Conservation (phyloP, 2,329 filamentous ascomycete genomes). For the Talaromyces sp. region DNA sequence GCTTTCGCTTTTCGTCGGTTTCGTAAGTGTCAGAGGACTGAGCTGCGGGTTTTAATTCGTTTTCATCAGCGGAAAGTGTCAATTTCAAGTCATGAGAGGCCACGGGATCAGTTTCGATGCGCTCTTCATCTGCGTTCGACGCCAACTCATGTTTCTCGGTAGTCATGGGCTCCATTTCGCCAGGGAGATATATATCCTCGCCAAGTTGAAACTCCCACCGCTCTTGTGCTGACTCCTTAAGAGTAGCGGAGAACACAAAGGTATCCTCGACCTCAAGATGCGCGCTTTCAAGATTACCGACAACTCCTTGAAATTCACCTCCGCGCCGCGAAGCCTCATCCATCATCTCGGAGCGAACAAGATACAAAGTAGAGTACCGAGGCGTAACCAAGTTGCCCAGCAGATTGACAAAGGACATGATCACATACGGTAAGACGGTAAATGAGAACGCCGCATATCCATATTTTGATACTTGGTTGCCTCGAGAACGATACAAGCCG, state of each 20-base stretch:
- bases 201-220: neutral
- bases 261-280: neutral
- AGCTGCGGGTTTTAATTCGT: neutral
- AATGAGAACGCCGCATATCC: conserved; percentile 37
- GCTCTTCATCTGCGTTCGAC: neutral
- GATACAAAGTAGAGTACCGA: conserved; percentile 29
- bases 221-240: neutral
- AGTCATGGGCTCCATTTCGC: neutral
- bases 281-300: conserved; percentile 19
- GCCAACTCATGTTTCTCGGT: neutral
- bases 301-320: conserved; percentile 25
- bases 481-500: conserved; percentile 29
- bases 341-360: conserved; percentile 28
- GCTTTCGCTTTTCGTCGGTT: neutral
- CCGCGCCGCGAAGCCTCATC: conserved; percentile 27
- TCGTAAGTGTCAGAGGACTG: neutral
- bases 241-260: neutral
- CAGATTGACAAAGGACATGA: conserved; percentile 39
- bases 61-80: neutral
- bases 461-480: conserved; percentile 30
- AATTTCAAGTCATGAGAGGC: neutral
- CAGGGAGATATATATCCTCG: neutral
- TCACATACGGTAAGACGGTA: conserved; percentile 33
- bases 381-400: conserved; percentile 24
- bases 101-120: neutral